Evolutionary conservation across 306 rosid genomes (phyloP), one percentile per base, ranked within the genome.

Genomic region (Quercus ilex): DNA sequence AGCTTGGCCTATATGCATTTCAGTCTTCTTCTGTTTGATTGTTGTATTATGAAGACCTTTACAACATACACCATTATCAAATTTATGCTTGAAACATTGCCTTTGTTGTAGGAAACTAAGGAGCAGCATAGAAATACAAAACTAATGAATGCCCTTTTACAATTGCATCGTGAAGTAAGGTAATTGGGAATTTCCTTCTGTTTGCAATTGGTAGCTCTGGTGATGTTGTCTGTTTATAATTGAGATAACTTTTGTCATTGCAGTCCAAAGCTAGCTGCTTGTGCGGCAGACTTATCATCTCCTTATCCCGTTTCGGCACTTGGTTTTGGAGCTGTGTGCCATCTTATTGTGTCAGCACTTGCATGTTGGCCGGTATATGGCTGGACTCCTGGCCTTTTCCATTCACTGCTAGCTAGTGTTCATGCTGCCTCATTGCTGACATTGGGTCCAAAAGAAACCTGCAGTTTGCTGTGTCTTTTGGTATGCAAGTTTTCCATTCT

Each of bases 321-420:
- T 77, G 98, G 99, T 65, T 95, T 90, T 87, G 99, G 99, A 85
- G 94, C 98, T 79, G 90, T 90, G 78, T 91, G 99, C 84, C 99
- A 93, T 86, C 92, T 95, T 62, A 73, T 89, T 82, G 94, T 83
- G 70, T 91, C 99, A 3, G 85, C 97, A 41, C 96, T 95, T 84
- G 93, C 99, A 77, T 93, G 90, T 86, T 95, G 99, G 99, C 97
- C 99, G 26, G 87, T 91, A 35, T 78, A 88, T 87, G 98, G 99
- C 33, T 95, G 99, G 99, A 89, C 89, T 90, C 99, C 98, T 55
- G 93, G 94, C 60, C 97, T 95, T 83, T 93, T 93, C 87, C 87
- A 91, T 83, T 89, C 97, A 53, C 92, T 95, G 69, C 91, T 95
- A 83, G 84, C 90, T 77, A 95, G 90, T 20, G 89, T 84, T 78